Percentiles rank a stretch among this genome's conserved stretches.
These are phyloP conservation scores for Pyrenochaeta sp. DNA, from an alignment of 2,329 filamentous ascomycete genomes.

Conservation along the genomic window DNA sequence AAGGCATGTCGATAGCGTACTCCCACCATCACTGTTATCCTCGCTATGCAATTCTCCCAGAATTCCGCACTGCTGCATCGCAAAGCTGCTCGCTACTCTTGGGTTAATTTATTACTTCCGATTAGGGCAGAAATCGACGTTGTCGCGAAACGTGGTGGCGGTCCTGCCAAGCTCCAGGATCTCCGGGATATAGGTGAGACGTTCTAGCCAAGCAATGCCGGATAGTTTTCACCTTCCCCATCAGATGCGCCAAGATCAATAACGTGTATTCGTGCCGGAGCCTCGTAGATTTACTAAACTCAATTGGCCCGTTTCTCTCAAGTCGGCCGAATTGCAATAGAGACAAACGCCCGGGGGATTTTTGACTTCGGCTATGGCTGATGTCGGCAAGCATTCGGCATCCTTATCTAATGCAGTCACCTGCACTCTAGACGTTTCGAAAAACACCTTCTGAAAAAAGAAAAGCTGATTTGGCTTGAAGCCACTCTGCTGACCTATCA, in stretches of 20 bases:
- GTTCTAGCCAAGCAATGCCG: conserved; percentile 18
- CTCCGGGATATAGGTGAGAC: conserved; percentile 2
- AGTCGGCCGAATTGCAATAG: neutral
- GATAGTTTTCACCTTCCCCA: conserved; percentile 16
- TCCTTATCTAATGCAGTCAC: conserved; percentile 10
- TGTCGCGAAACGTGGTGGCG: conserved; percentile 7
- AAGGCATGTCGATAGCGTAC: conserved; percentile 14
- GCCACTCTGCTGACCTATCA: neutral
- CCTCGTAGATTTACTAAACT: neutral
- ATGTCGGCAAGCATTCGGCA: conserved; percentile 1
- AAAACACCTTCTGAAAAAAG: conserved; percentile 1
- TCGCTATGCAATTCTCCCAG: conserved; percentile 1
- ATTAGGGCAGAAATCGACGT: conserved; percentile 11
- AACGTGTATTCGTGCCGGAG: neutral
- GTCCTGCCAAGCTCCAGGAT: conserved; percentile 16
- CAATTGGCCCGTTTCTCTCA: neutral
- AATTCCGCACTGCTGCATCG: neutral
- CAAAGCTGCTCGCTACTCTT: conserved; percentile 1
- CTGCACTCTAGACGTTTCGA: conserved; percentile 4
- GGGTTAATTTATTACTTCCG: conserved; percentile 4
- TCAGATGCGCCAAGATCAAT: conserved; percentile 12
- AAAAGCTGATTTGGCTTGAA: neutral
- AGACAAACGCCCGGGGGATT: neutral
- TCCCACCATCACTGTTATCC: neutral
- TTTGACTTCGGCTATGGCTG: neutral